These are phyloP conservation scores for Moricandia moricandioides DNA, from an alignment of 345 rosid species.

Conservation along the genomic window DNA sequence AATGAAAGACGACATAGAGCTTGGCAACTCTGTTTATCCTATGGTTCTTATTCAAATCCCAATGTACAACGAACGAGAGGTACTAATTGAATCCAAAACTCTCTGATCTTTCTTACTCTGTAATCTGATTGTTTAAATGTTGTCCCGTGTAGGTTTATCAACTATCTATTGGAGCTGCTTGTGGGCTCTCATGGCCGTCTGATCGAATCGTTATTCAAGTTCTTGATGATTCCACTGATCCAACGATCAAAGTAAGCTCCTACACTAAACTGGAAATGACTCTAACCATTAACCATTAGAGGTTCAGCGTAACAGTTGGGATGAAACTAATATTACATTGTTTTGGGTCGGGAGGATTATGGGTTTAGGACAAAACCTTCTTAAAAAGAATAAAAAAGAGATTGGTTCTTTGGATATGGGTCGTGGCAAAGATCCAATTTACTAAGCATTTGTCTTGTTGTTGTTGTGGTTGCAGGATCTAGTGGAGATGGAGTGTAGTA, in stretches of 20 bases:
- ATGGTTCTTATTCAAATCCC: slow-evolving; percentile 96
- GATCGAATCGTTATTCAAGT: slow-evolving; percentile 85
- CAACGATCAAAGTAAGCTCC: slow-evolving; percentile 61
- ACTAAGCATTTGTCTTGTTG: neutral
- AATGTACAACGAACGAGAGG: slow-evolving; percentile 97
- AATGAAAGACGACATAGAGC: slow-evolving; percentile 80
- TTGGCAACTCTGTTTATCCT: slow-evolving; percentile 82
- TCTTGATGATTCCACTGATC: slow-evolving; percentile 95
- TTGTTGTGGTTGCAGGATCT: slow-evolving; percentile 46
- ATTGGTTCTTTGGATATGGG: neutral
- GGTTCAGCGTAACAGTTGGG: no score
- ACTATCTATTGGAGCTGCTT: slow-evolving; percentile 89
- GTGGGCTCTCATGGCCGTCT: slow-evolving; percentile 98
- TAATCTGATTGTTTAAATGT: no score
- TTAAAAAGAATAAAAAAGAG: no score
- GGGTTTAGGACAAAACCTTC: no score
- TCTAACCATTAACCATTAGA: no score
- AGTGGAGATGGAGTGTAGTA: slow-evolving; percentile 86
- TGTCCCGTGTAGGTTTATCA: slow-evolving; percentile 58
- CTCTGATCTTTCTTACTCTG: neutral
- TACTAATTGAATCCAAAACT: slow-evolving; percentile 15
- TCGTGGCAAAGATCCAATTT: neutral
- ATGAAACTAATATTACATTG: no score
- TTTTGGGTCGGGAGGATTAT: no score
- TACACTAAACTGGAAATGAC: no score